Evolutionary conservation across 345 rosid genomes (phyloP).

Genomic region (Sapria himalayana): DNA sequence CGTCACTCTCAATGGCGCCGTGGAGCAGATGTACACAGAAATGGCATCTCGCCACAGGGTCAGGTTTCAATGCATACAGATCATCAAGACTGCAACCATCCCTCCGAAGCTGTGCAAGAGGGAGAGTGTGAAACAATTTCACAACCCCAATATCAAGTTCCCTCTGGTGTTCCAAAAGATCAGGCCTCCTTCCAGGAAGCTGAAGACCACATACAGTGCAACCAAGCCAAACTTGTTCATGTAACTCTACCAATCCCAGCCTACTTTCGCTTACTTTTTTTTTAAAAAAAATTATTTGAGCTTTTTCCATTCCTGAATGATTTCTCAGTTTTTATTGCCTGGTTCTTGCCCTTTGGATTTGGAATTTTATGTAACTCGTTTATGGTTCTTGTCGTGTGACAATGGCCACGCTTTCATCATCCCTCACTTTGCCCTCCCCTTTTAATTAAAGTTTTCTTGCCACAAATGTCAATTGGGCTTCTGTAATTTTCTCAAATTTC

Average conservation of each 20-base stretch:
- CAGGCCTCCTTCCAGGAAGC: constrained; percentile 35
- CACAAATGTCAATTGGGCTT: too few relatives aligned
- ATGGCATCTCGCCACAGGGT: constrained; percentile 51
- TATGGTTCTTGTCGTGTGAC: too few relatives aligned
- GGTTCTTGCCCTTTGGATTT: too few relatives aligned
- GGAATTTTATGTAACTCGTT: too few relatives aligned
- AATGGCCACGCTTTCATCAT: too few relatives aligned
- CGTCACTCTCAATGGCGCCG: constrained; percentile 33
- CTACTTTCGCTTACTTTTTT: background rate
- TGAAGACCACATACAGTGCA: constrained; percentile 51
- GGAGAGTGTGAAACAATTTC: constrained; percentile 42
- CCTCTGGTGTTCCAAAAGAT: constrained; percentile 45
- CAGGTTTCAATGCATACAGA: constrained; percentile 46
- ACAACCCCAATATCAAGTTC: constrained; percentile 39
- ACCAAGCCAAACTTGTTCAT: constrained; percentile 45
- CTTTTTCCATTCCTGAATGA: background rate
- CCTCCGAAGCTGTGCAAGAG: constrained; percentile 50
- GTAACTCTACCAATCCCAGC: constrained; percentile 8
- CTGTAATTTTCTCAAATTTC: too few relatives aligned
- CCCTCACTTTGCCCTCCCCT: too few relatives aligned
- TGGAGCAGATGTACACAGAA: constrained; percentile 44
- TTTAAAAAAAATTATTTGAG: background rate
- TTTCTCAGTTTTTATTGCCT: background rate
- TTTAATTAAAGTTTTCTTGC: too few relatives aligned
- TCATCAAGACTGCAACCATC: constrained; percentile 43